A percentile compares a stretch with the other conserved stretches of the same genome.
Conservation (phyloP, 139 green algal genomes). For the Pleodorina starrii region DNA sequence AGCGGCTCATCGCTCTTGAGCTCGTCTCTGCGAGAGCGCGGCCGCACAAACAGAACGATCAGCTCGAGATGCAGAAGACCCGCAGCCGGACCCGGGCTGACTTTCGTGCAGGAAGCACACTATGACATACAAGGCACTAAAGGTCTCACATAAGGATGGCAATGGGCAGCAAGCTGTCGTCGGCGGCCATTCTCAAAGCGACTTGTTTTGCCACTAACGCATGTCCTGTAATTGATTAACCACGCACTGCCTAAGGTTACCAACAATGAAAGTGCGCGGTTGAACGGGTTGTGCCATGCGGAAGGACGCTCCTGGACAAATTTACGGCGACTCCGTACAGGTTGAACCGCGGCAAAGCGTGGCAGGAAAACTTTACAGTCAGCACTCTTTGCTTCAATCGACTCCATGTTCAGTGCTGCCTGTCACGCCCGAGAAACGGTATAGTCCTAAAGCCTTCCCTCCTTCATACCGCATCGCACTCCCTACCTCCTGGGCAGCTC, state of each 20-base stretch:
- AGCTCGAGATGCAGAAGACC: constrained; percentile 4
- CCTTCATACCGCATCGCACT: too few relatives aligned
- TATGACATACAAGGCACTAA: background rate
- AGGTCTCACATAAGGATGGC: constrained; percentile 53
- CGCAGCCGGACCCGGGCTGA: background rate
- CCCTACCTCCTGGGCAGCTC: background rate
- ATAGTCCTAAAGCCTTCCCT: too few relatives aligned
- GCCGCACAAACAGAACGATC: constrained; percentile 17
- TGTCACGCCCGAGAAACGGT: too few relatives aligned
- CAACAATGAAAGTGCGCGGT: background rate
- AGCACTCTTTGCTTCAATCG: too few relatives aligned
- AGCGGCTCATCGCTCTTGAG: constrained; percentile 96
- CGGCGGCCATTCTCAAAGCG: constrained; percentile 7
- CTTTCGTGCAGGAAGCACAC: background rate
- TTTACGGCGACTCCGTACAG: background rate
- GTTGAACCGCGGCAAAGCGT: too few relatives aligned
- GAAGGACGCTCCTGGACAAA: background rate
- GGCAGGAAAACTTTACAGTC: too few relatives aligned
- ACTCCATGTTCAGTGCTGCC: background rate
- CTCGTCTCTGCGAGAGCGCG: constrained; percentile 87
- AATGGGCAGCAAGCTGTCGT: constrained; percentile 53
- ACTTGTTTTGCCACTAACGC: constrained; percentile 6
- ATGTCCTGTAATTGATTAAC: constrained; percentile 7
- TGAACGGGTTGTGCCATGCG: background rate
- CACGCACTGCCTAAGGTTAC: background rate